These are phyloP conservation scores for Esteya vermicola DNA, from an alignment of 2,329 filamentous ascomycete genomes.

Conservation along the genomic window DNA sequence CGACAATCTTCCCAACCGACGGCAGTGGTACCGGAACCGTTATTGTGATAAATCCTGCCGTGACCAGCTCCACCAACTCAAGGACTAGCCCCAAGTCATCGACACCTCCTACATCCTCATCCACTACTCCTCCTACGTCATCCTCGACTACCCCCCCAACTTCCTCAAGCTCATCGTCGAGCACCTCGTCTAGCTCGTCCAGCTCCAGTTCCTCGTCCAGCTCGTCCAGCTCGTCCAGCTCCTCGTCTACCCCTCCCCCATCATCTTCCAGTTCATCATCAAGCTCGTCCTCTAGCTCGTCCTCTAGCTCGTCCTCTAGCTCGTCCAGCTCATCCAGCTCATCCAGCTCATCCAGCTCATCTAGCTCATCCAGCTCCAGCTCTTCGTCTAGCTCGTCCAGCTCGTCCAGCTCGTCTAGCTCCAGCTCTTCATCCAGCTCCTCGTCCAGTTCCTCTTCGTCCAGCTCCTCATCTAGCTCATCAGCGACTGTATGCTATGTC, in stretches of 20 bases:
- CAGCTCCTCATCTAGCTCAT: not conserved
- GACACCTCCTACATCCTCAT: not conserved
- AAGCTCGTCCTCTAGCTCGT: not conserved
- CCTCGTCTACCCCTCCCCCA: no score
- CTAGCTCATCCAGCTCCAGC: not conserved
- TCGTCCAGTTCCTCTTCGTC: not conserved
- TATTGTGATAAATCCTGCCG: not conserved
- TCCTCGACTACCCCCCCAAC: not conserved
- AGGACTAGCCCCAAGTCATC: not conserved
- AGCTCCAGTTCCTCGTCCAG: not conserved
- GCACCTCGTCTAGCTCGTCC: not conserved
- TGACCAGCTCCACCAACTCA: not conserved
- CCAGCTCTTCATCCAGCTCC: not conserved
- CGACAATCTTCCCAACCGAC: not conserved
- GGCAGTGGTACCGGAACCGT: conserved; percentile 1
- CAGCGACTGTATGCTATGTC: no score
- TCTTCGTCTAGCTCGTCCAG: not conserved
- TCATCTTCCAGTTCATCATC: no score
- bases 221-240: not conserved
- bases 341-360: not conserved
- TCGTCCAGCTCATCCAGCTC: no score
- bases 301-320: no score
- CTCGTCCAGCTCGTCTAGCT: not conserved
- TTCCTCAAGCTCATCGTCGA: not conserved
- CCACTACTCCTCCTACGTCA: not conserved